Percentiles rank a stretch among this genome's conserved stretches.
phyloP scores from a whole-genome alignment of 140 eudicot species.

The Ambrosia hybrid region DNA sequence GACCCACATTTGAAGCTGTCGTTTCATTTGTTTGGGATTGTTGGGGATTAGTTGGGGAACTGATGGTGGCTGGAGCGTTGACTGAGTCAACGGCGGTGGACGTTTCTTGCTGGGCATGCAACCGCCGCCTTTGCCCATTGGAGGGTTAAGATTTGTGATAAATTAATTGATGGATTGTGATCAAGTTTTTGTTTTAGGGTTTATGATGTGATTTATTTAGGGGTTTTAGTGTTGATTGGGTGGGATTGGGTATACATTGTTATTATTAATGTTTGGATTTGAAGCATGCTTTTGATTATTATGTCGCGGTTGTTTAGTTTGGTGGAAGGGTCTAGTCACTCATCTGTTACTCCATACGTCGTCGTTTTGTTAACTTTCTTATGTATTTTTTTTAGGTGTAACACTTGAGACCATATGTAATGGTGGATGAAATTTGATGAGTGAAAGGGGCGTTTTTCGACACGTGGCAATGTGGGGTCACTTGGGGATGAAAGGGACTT shows the following conservation, averaged over 20 bases:
- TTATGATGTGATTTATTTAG: conserved; percentile 2
- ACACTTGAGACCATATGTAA: too few relatives aligned
- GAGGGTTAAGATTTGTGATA: conserved; percentile 5
- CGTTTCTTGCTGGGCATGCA: conserved; percentile 78
- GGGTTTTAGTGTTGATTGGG: conserved; percentile 19
- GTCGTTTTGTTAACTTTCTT: conserved; percentile 1
- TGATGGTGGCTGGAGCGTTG: conserved; percentile 23
- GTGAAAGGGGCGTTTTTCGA: too few relatives aligned
- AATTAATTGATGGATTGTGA: not conserved
- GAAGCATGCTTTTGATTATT: conserved; percentile 28
- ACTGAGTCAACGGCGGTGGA: conserved; percentile 39
- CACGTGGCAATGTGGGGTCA: too few relatives aligned
- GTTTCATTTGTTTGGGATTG: conserved; percentile 20
- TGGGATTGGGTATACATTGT: conserved; percentile 18
- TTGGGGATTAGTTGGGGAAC: conserved; percentile 19
- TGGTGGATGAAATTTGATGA: too few relatives aligned
- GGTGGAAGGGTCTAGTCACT: conserved; percentile 8
- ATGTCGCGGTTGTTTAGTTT: conserved; percentile 18
- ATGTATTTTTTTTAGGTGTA: too few relatives aligned
- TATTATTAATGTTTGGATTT: too few relatives aligned
- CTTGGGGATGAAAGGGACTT: too few relatives aligned
- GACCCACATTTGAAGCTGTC: too few relatives aligned
- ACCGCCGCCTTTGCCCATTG: conserved; percentile 93
- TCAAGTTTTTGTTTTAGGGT: conserved; percentile 3
- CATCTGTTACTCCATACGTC: conserved; percentile 6